Base-by-base conservation (phyloP, 2,329 filamentous ascomycete species). In the Neonectria neomacrospora region DNA sequence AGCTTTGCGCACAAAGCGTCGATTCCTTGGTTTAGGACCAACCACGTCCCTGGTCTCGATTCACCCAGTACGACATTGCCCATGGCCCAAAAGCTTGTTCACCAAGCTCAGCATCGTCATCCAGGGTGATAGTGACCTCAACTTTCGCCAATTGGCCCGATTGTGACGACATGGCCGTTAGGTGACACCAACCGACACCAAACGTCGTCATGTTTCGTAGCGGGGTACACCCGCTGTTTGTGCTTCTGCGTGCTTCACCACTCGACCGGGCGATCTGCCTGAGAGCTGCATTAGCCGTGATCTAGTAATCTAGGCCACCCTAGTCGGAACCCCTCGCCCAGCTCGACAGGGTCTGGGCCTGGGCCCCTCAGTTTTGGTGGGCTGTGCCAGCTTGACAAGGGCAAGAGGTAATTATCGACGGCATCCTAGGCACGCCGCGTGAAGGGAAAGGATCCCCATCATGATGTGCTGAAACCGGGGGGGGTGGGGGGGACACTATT, bases 271-370 rank as follows among this genome's bases (percentile, higher is more conserved):
- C 61, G 66, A 72, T 70, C 70, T 63, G 61, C 65, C 67, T 73
- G 69, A 72, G 67, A 72, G 63, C 30, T 53, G 68, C 68, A 66
- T 70, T 72, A 70, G 68, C 50, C 45, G 66, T 65, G 64, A 66
- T 72, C 65, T 51, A 69, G 66, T 65, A 63, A 66, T 72, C 65
- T 51, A 69, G 54, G 18, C 50, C 47, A 50, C 70, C 67, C 70
- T 72, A 72, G 57, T 47, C 20, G 67, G 67, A 58, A 50, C 61
- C 52, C 32, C 44, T 44, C 45, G 53, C 60, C 65, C 69, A 73
- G 71, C 71, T 73, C 60, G 65, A 73, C 69, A 73, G 69, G 71
- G 71, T 67, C 64, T 63, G 55, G 51, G 60, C 39, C 55, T 68
- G 54, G 68, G 67, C 68, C 60, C 60, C 45, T 39, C 14, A 16